Evolutionary conservation across 176 grass and related monocot genomes (phyloP), one percentile per base, ranked within the genome.

Genomic region (Bothriochloa decipiens): DNA sequence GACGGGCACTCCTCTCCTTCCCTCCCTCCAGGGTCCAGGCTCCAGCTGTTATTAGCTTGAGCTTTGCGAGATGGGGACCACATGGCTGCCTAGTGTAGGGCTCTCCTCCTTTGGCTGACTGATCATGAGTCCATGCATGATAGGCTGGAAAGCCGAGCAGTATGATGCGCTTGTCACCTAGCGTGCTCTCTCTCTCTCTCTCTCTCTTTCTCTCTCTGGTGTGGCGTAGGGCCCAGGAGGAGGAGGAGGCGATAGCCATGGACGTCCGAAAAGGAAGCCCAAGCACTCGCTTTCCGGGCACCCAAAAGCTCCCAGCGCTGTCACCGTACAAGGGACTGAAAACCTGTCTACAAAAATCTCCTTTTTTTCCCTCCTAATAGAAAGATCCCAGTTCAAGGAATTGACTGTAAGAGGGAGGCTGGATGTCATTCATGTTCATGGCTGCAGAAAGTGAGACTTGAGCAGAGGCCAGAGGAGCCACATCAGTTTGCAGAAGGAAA

Each of bases 121-220:
- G 58, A 37, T 82, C 20, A 45, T 55, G 52, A 32, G 65, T 50
- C 71, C 45, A 74, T 57, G 66, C 45, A 74, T 57, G 66, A 84
- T 84, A 73, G 86, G 86, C 81, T 88, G 81, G 86, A 88, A 83
- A 88, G 81, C 57, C 33, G 81, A 45, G 81, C 43, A 79, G 72
- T 69, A 68, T 68, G 85, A 83, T 53, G 83, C 78, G 4, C 23
- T 86, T 89, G 88, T 85, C 82, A 81, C 47, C 50, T 85, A 71
- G 77, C 68, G 75, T 39, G 58, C 65, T 52, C 47, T 26, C 58
- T 62, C 55, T 10, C 47, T 26, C 58, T 62, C 55, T 10, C 22
- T 60, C 20, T 52, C 52, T 22, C 20, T n/a, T 6, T 57, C 7
- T 20, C 7, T 22, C 18, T 57, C 6, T 58, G 20, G 5, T 57